Evolutionary conservation across 805 yeast genomes (phyloP).

Genomic region (Myxozyma geophila): DNA sequence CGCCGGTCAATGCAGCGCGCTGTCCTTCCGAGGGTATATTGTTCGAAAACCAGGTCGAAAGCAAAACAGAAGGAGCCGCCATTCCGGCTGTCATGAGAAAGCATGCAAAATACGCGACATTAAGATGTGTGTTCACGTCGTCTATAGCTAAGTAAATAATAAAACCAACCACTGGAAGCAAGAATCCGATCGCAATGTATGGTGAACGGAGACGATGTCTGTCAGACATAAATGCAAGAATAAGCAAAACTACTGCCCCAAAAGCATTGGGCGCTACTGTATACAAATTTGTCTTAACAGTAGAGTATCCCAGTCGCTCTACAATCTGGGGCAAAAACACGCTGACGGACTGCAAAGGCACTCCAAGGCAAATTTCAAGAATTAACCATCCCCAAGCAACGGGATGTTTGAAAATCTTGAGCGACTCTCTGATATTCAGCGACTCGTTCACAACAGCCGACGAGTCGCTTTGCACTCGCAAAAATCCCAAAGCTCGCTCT

Average conservation of each 20-base stretch:
- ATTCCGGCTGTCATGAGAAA: conserved; percentile 57
- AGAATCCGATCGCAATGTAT: conserved; percentile 49
- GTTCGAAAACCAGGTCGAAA: conserved; percentile 58
- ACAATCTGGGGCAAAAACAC: conserved; percentile 56
- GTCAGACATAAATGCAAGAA: conserved; percentile 52
- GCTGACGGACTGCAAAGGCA: conserved; percentile 50
- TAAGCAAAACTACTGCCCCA: conserved; percentile 53
- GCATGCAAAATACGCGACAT: conserved; percentile 52
- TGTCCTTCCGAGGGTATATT: conserved; percentile 54
- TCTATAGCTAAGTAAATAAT: conserved; percentile 55
- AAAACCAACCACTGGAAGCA: conserved; percentile 52
- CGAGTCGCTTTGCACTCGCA: conserved; percentile 53
- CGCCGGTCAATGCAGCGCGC: conserved; percentile 54
- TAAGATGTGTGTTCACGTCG: conserved; percentile 48
- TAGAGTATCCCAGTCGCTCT: conserved; percentile 62
- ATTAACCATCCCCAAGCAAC: conserved; percentile 53
- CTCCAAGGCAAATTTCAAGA: conserved; percentile 53
- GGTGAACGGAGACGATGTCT: conserved; percentile 48
- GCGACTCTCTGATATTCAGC: conserved; percentile 49
- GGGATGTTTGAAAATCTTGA: conserved; percentile 53
- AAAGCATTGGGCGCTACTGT: conserved; percentile 58
- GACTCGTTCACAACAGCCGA: conserved; percentile 49
- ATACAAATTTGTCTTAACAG: conserved; percentile 70
- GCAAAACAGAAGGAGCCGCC: conserved; percentile 54
- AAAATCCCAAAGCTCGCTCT: conserved; percentile 48